Base-by-base conservation (phyloP, 2,329 filamentous ascomycete genomes). In the Talaromyces sp. region DNA sequence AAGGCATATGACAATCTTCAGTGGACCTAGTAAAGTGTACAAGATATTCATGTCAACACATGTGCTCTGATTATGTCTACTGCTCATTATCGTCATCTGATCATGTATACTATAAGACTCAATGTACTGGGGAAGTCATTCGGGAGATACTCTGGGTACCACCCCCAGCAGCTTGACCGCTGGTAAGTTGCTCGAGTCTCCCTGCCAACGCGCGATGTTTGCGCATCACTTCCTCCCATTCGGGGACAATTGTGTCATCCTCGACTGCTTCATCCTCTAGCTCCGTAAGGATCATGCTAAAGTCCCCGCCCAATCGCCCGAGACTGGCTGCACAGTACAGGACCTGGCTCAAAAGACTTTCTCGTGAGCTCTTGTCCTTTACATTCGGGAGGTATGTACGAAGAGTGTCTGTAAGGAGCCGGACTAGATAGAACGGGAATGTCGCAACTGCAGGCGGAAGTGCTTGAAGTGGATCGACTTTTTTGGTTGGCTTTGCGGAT, bases 301-400 rank as follows among this genome's bases (percentile, higher is more conserved):
- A 99, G 76, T 99, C 95, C 1, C 92, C 93, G 2, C 95, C 95
- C 0, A 98, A 81, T 56, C 95, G 86, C 0, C 94, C 94, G 58
- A 99, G 81, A 78, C 93, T 97, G 54, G 92, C 91, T 0, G 94
- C 93, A 71, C 93, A 96, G 78, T 97, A 98, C 9, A 98, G 81
- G 0, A 97, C 91, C 75, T 98, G 94, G 0, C 93, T 98, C 43
- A 97, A 80, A 63, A 98, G 84, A 73, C 92, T 96, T 74, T 98
- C 94, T 37, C 93, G 83, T 0, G 91, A 89, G 27, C 89, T 86
- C 68, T 89, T 89, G 72, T 97, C 93, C 69, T 86, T 87, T 3
- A 98, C 87, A 59, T 90, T 92, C 0, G 93, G 91, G 2, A 98
- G 82, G 75, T 97, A 97, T 14, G 80, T 78, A 62, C 86, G 85